A percentile compares a stretch with the other conserved stretches of the same genome.
phyloP scores from a whole-genome alignment of 805 yeast species.

The Candida tammaniensis region DNA sequence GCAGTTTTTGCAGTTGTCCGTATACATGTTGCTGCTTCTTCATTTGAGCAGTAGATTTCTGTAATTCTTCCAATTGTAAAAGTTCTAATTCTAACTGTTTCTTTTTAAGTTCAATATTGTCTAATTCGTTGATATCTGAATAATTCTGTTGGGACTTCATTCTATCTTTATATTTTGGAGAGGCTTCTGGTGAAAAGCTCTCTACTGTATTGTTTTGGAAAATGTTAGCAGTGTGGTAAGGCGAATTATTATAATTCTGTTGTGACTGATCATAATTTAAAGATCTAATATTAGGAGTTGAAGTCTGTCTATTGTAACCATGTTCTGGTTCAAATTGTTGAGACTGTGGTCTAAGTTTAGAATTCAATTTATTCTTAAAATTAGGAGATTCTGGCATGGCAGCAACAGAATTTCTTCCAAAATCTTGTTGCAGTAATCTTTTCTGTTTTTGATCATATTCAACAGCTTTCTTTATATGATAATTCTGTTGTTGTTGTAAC shows the following conservation, averaged over 20 bases:
- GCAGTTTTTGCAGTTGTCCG: too few species aligned
- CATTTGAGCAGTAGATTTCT: constrained; percentile 12
- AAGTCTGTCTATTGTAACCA: constrained; percentile 11
- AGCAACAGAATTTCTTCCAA: constrained; percentile 13
- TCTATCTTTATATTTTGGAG: constrained; percentile 10
- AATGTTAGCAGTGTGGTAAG: constrained; percentile 7
- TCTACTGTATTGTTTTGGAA: constrained; percentile 23
- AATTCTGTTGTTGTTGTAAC: constrained; percentile 30
- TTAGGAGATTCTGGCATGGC: constrained; percentile 11
- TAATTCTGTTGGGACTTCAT: constrained; percentile 1
- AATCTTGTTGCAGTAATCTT: constrained; percentile 14
- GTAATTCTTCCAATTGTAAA: constrained; percentile 20
- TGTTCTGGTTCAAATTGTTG: constrained; percentile 10
- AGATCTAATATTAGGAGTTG: constrained; percentile 13
- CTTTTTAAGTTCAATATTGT: constrained; percentile 32
- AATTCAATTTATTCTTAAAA: constrained; percentile 3
- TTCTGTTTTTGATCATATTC: constrained; percentile 9
- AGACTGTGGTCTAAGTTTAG: constrained; percentile 18
- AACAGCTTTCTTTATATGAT: constrained; percentile 21
- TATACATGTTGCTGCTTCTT: constrained; percentile 6
- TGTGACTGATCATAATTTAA: constrained; percentile 5
- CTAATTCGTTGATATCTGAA: constrained; percentile 17
- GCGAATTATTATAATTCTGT: background rate
- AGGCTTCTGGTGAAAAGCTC: constrained; percentile 23
- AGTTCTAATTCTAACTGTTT: constrained; percentile 41